phyloP scores from a whole-genome alignment of 2,329 filamentous ascomycete genomes.

The Dendrostoma leiphaemia region DNA sequence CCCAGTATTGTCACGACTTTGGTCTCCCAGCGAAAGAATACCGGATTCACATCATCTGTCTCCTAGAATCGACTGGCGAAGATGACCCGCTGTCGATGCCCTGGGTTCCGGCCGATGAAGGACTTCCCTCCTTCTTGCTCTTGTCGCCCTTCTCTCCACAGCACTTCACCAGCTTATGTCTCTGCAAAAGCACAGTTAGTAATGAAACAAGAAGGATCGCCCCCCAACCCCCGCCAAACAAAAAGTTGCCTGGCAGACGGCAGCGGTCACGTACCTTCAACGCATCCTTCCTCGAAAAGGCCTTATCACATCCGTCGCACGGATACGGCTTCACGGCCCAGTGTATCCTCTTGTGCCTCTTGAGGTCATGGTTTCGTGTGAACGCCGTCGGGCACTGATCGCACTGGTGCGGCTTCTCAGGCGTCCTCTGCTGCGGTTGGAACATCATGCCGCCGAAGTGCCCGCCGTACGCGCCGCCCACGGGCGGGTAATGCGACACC shows the following conservation, averaged over 20 bases:
- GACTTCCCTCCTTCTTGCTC: slow-evolving; percentile 17
- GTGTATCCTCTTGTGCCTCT: slow-evolving; percentile 94
- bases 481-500: slow-evolving; percentile 36
- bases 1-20: no score
- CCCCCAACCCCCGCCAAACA: no score
- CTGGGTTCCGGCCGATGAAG: slow-evolving; percentile 14
- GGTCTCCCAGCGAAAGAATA: neutral
- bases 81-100: slow-evolving; percentile 18
- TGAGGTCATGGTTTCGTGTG: slow-evolving; percentile 93
- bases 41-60: slow-evolving; percentile 1
- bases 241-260: no score
- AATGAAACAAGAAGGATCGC: neutral
- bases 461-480: slow-evolving; percentile 31
- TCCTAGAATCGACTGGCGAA: slow-evolving; percentile 18
- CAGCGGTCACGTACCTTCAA: slow-evolving; percentile 80
- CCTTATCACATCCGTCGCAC: slow-evolving; percentile 89
- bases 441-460: slow-evolving; percentile 42
- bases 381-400: slow-evolving; percentile 91
- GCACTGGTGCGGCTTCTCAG: slow-evolving; percentile 91
- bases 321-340: slow-evolving; percentile 94
- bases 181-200: slow-evolving; percentile 37
- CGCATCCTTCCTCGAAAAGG: slow-evolving; percentile 94
- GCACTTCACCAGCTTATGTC: slow-evolving; percentile 64
- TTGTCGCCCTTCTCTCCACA: slow-evolving; percentile 46
- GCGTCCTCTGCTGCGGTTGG: slow-evolving; percentile 40